Percentiles rank a stretch among this genome's conserved stretches.
phyloP scores from a whole-genome alignment of 352 stramenopile species.

The Phytophthora tubulina region DNA sequence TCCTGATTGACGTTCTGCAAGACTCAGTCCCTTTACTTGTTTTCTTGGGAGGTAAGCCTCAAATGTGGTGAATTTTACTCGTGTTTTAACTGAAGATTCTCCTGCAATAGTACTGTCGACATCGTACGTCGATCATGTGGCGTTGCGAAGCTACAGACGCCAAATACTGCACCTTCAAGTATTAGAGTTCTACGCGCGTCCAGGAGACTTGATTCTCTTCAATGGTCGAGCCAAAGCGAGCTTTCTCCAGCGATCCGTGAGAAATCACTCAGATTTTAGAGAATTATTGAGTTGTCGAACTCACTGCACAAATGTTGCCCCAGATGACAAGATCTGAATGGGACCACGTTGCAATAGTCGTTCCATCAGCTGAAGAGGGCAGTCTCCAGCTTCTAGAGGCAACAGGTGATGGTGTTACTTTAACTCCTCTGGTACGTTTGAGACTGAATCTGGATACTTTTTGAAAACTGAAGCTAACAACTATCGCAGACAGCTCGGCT shows the following conservation, averaged over 20 bases:
- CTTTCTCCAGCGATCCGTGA: constrained; percentile 58
- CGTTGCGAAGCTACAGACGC: constrained; percentile 34
- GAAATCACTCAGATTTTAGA: neutral
- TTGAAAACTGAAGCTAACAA: neutral
- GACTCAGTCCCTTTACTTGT: constrained; percentile 57
- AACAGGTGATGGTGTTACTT: constrained; percentile 70
- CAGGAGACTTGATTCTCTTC: constrained; percentile 72
- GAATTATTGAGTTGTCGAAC: too few relatives aligned
- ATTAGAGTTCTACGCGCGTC: constrained; percentile 56
- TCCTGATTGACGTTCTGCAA: constrained; percentile 52
- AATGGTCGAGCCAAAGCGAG: constrained; percentile 59
- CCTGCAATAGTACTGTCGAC: constrained; percentile 41
- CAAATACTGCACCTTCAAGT: constrained; percentile 75
- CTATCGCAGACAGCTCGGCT: constrained; percentile 28
- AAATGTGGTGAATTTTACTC: neutral
- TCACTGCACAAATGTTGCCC: neutral
- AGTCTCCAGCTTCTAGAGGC: constrained; percentile 63
- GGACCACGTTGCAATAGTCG: constrained; percentile 71
- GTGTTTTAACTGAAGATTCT: neutral
- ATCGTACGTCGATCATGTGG: constrained; percentile 43
- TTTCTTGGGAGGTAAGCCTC: constrained; percentile 62
- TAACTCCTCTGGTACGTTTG: constrained; percentile 52
- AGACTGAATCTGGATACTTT: neutral
- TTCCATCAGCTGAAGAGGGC: constrained; percentile 32
- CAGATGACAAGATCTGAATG: constrained; percentile 71